Evolutionary conservation across 2,329 filamentous ascomycete genomes (phyloP).

Genomic region (Dactylellina drechsleri): DNA sequence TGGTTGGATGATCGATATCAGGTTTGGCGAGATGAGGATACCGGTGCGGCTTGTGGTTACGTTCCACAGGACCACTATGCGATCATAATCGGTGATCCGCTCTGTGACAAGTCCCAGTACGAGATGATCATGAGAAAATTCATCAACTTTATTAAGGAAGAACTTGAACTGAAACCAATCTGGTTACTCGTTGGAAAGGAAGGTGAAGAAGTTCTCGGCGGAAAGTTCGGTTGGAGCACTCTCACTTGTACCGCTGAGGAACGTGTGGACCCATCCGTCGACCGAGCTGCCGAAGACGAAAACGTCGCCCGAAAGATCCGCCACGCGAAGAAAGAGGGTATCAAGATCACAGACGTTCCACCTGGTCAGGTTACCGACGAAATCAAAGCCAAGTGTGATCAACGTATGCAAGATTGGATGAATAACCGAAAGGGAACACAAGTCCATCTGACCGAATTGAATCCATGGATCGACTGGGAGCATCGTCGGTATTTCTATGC

Average conservation of each 20-base stretch:
- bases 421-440: slow-evolving; percentile 81
- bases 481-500: slow-evolving; percentile 89
- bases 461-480: slow-evolving; percentile 83
- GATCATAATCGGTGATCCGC: slow-evolving; percentile 85
- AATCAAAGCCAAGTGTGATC: slow-evolving; percentile 75
- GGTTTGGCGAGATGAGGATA: slow-evolving; percentile 82
- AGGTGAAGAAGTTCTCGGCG: slow-evolving; percentile 81
- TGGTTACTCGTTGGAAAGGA: slow-evolving; percentile 88
- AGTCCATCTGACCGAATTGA: slow-evolving; percentile 88
- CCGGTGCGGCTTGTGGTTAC: slow-evolving; percentile 85
- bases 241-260: slow-evolving; percentile 90
- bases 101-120: slow-evolving; percentile 78
- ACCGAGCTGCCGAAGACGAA: slow-evolving; percentile 72
- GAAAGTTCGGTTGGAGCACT: slow-evolving; percentile 85
- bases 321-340: slow-evolving; percentile 81
- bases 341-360: slow-evolving; percentile 79
- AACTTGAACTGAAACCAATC: slow-evolving; percentile 78
- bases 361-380: slow-evolving; percentile 69
- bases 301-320: slow-evolving; percentile 79
- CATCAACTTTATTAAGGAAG: slow-evolving; percentile 77
- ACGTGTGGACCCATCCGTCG: slow-evolving; percentile 78
- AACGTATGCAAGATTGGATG: slow-evolving; percentile 82
- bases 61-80: slow-evolving; percentile 80
- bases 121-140: slow-evolving; percentile 64
- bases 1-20: slow-evolving; percentile 91